Conservation (phyloP, 257 asterid genomes). For the Fraxinus cuspidata region DNA sequence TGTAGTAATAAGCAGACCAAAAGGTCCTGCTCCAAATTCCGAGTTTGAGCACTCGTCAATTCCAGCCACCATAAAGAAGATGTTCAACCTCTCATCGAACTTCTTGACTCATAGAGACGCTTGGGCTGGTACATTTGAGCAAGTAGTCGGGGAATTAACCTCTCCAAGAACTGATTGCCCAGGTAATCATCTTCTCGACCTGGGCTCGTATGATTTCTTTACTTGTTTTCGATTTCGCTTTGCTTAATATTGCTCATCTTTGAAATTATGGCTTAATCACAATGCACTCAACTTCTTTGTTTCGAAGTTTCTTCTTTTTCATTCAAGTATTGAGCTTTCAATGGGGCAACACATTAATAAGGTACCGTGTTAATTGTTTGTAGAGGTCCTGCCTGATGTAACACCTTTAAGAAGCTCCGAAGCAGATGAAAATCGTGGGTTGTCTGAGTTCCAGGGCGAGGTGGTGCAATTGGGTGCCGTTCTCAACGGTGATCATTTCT, state of each 20-base stretch:
- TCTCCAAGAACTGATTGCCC: constrained; percentile 86
- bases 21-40: constrained; percentile 59
- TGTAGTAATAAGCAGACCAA: constrained; percentile 67
- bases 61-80: constrained; percentile 78
- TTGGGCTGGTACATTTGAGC: constrained; percentile 91
- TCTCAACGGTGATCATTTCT: constrained; percentile 67
- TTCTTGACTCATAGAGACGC: constrained; percentile 84
- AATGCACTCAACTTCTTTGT: too few relatives aligned
- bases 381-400: constrained; percentile 68
- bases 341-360: not conserved
- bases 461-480: constrained; percentile 73
- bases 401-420: constrained; percentile 46
- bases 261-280: not conserved
- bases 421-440: constrained; percentile 47
- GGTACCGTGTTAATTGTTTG: not conserved
- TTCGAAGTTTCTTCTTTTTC: not conserved
- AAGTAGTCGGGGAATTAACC: constrained; percentile 50
- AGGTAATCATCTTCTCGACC: constrained; percentile 39
- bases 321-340: not conserved
- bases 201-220: not conserved
- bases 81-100: constrained; percentile 69
- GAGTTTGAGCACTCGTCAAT: constrained; percentile 82
- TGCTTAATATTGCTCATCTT: not conserved
- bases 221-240: not conserved
- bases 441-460: constrained; percentile 76